Conservation (phyloP, 1,139 yeast species). For the Tardiomyces depauwii region DNA sequence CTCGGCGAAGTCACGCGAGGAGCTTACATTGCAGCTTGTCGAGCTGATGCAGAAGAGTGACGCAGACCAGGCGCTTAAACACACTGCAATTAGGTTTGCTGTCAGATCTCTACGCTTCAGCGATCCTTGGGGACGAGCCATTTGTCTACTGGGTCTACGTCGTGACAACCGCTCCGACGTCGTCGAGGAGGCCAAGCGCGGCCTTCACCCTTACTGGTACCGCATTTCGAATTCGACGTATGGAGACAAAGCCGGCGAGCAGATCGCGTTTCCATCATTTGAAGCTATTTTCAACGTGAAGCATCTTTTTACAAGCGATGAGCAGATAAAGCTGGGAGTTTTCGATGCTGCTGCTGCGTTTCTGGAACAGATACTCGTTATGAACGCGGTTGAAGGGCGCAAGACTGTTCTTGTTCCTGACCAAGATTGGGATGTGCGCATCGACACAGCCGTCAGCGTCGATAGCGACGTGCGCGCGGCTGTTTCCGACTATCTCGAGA, state of each 20-base stretch:
- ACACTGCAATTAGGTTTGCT: conserved; percentile 53
- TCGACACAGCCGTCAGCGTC: conserved; percentile 60
- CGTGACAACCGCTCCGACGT: conserved; percentile 53
- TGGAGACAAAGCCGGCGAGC: conserved; percentile 3
- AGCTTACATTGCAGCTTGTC: conserved; percentile 36
- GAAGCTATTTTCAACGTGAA: conserved; percentile 10
- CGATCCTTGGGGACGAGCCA: conserved; percentile 56
- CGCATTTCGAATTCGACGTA: conserved; percentile 19
- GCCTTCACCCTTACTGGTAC: conserved; percentile 72
- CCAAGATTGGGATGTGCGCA: conserved; percentile 62
- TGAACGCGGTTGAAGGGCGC: conserved; percentile 45
- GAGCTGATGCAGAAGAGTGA: conserved; percentile 26
- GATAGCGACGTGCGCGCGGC: conserved; percentile 42
- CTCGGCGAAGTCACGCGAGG: conserved; percentile 28
- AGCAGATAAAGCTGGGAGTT: not conserved
- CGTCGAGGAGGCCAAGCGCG: conserved; percentile 71
- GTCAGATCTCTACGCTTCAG: conserved; percentile 56
- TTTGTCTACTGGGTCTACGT: conserved; percentile 58
- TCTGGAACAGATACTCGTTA: conserved; percentile 42
- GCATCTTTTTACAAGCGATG: conserved; percentile 1
- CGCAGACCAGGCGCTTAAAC: conserved; percentile 35
- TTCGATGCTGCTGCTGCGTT: conserved; percentile 24
- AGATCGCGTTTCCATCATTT: conserved; percentile 22
- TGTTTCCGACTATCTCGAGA: conserved; percentile 22
- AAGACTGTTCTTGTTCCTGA: conserved; percentile 53